Base-by-base conservation (phyloP, 345 rosid genomes). In the Pistacia integerrima region DNA sequence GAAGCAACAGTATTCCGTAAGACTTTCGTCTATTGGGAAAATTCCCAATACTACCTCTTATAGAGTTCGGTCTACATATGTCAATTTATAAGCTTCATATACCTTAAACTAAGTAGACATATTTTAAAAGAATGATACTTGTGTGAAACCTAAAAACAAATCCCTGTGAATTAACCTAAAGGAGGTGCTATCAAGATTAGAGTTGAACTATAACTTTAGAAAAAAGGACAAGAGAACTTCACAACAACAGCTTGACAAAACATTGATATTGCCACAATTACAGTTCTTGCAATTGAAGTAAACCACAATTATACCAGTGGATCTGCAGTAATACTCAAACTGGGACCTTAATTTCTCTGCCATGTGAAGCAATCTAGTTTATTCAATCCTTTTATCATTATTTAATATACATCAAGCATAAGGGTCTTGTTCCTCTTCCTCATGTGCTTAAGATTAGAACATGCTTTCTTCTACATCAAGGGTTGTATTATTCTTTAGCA, bases 361-460 rank as follows among this genome's bases (percentile, higher is more conserved):
- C 72, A 74, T 77, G 78, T 64, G 79, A 64, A 62, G 64, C 51
- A 11, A 25, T 33, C 51, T 66, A 49, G 30, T 18, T 49, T 62
- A 38, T 20, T 62, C 4, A 28, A 68, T 60, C 25, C 28, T 44
- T 25, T 25, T 6, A 41, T 8, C 46, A 41, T 73, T 67, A n/a
- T 60, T 75, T n/a, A 49, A 69, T 70, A 16, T 25, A 44, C 68
- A 51, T 6, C 33, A 58, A 72, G 77, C 36, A 52, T 36, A 57
- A 65, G 76, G 79, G 72, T 81, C 68, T 69, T 62, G 73, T 22
- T 41, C 62, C 64, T 55, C 84, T 22, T 41, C 62, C 64, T 55
- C 84, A 80, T 77, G 86, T 81, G 85, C 81, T 73, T 59, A 71
- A 55, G 78, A 74, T 69, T 72, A 78, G 70, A 84, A 76, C 84